Evolutionary conservation across 192 early-diverging fungal genomes (phyloP), one percentile per base, ranked within the genome.

Genomic region (Coemansia sp.): DNA sequence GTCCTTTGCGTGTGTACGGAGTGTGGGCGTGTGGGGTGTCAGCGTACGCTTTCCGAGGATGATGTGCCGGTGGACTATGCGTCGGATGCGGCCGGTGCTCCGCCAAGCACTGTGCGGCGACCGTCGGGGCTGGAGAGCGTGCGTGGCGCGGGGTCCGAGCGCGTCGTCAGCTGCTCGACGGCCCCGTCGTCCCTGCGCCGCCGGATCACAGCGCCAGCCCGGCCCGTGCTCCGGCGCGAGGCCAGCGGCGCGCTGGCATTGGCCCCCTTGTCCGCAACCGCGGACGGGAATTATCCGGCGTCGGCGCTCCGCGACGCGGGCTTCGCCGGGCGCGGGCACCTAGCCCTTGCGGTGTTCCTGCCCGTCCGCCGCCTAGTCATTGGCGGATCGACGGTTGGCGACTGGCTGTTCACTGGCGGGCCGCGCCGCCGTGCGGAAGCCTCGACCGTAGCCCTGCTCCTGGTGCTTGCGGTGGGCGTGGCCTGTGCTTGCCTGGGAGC

Each of bases 281-380:
- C 45, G n/a, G 38, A 22, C 5, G n/a, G 5, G 12, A 28, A 18
- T 39, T 38, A 17, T 14, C 33, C 21, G n/a, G n/a, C n/a, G n/a
- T n/a, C n/a, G n/a, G n/a, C n/a, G n/a, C n/a, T n/a, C n/a, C n/a
- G n/a, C n/a, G n/a, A n/a, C n/a, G 21, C 22, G 17, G 47, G 38
- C 1, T 11, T 14, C 10, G 19, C 29, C 36, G 30, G 43, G 10
- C 16, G 13, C 4, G 17, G 13, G 3, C 20, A 23, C 31, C 30
- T 54, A 19, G 32, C 22, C 31, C 33, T 51, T 56, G 63, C 69
- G 36, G 46, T 51, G 29, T 58, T 61, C 34, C 48, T 73, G 34
- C 69, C 69, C 6, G 46, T 66, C 46, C 57, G 69, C 3, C 69
- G 62, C 11, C 34, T 65, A 37, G 51, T 56, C 7, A 29, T 72